Conservation (phyloP, 1,284 basidiomycete species). For the Malassezia caprae region DNA sequence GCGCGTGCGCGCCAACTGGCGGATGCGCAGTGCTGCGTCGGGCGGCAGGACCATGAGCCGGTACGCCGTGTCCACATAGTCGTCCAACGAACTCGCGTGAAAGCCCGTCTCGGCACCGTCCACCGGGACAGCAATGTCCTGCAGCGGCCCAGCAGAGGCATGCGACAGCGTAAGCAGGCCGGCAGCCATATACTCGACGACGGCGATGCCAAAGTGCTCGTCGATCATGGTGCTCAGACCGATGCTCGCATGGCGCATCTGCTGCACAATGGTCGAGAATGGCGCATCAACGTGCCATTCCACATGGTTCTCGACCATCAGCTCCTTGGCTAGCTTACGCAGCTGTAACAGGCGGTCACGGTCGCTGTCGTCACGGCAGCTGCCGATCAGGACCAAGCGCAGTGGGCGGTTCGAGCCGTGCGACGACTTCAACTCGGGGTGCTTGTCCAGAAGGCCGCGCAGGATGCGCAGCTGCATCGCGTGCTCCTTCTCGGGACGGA, state of each 20-base stretch:
- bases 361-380: slow-evolving; percentile 68
- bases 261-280: slow-evolving; percentile 61
- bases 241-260: slow-evolving; percentile 64
- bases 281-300: slow-evolving; percentile 75
- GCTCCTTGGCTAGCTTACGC: slow-evolving; percentile 56
- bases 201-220: slow-evolving; percentile 96
- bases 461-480: slow-evolving; percentile 67
- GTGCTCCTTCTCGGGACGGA: slow-evolving; percentile 83
- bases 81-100: slow-evolving; percentile 62
- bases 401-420: background rate
- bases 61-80: slow-evolving; percentile 64
- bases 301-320: slow-evolving; percentile 60
- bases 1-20: slow-evolving; percentile 51
- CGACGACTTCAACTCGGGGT: slow-evolving; percentile 24
- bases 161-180: slow-evolving; percentile 86
- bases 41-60: slow-evolving; percentile 58
- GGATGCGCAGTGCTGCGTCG: slow-evolving; percentile 57
- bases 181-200: slow-evolving; percentile 93
- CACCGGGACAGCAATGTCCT: slow-evolving; percentile 73
- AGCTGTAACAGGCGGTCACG: slow-evolving; percentile 61
- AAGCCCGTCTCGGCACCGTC: slow-evolving; percentile 68
- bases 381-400: slow-evolving; percentile 63
- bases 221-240: slow-evolving; percentile 96
- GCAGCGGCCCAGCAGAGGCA: slow-evolving; percentile 79
- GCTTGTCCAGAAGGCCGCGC: slow-evolving; percentile 54